These are phyloP conservation scores for Sporothrix brasiliensis DNA, from an alignment of 2,329 filamentous ascomycete species.

Conservation along the genomic window DNA sequence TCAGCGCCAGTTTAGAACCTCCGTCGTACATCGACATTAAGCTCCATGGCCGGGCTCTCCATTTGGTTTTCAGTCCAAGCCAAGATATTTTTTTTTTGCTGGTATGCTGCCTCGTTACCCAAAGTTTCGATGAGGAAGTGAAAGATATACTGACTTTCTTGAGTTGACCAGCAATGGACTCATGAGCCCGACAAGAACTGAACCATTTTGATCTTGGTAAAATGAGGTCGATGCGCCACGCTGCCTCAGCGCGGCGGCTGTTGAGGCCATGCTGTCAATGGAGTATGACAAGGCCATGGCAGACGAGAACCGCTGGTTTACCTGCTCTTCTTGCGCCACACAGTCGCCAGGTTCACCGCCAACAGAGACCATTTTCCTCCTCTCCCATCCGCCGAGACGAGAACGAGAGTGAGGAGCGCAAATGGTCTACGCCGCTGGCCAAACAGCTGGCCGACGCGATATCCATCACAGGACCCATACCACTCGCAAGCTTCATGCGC, in stretches of 20 bases:
- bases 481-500: slow-evolving; percentile 94
- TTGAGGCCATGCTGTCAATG: slow-evolving; percentile 35
- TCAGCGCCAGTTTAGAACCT: background rate
- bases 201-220: background rate
- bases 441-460: slow-evolving; percentile 87
- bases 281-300: background rate
- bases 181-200: background rate
- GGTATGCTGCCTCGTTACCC: background rate
- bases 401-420: slow-evolving; percentile 47
- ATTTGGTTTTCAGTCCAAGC: background rate
- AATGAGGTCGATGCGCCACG: slow-evolving; percentile 21
- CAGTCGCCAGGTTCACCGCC: background rate
- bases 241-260: slow-evolving; percentile 23
- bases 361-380: slow-evolving; percentile 39
- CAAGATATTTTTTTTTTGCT: background rate
- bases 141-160: background rate
- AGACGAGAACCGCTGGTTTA: background rate
- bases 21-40: background rate
- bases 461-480: slow-evolving; percentile 82
- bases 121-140: background rate
- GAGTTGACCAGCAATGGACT: background rate
- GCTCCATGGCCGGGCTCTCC: too few relatives aligned
- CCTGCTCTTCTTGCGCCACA: background rate
- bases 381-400: slow-evolving; percentile 37
- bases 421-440: slow-evolving; percentile 92